These are phyloP conservation scores for Penicillium oxalicum DNA, from an alignment of 2,329 filamentous ascomycete species.

Conservation along the genomic window DNA sequence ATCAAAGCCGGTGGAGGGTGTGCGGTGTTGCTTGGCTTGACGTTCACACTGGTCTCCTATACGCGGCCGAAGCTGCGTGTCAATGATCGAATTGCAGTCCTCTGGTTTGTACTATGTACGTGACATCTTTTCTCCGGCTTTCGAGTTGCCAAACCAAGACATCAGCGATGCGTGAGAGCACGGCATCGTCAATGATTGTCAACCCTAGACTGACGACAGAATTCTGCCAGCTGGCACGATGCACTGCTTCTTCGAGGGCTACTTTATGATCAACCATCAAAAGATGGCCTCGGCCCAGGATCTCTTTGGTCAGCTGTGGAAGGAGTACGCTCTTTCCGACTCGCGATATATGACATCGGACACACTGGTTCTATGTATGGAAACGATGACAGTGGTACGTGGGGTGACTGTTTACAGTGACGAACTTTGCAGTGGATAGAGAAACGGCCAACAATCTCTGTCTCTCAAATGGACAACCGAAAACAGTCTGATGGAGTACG, in stretches of 20 bases:
- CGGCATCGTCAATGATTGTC: background rate
- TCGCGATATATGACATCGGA: slow-evolving; percentile 79
- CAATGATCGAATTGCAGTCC: slow-evolving; percentile 53
- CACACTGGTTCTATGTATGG: slow-evolving; percentile 79
- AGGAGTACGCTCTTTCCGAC: slow-evolving; percentile 83
- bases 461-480: too few relatives aligned
- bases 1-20: slow-evolving; percentile 54
- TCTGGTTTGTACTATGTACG: slow-evolving; percentile 72
- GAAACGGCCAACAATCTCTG: too few relatives aligned
- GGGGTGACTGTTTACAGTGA: too few relatives aligned
- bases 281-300: slow-evolving; percentile 62
- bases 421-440: too few relatives aligned
- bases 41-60: slow-evolving; percentile 50
- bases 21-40: slow-evolving; percentile 51
- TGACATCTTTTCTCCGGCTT: slow-evolving; percentile 22
- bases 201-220: too few relatives aligned
- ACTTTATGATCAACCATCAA: slow-evolving; percentile 67
- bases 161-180: background rate
- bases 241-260: slow-evolving; percentile 80
- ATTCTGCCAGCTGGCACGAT: slow-evolving; percentile 43
- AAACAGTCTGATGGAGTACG: too few relatives aligned
- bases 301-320: slow-evolving; percentile 81
- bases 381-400: slow-evolving; percentile 71
- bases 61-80: slow-evolving; percentile 49
- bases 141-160: too few relatives aligned